These are phyloP conservation scores for Hypoxylon rickii DNA, from an alignment of 495 filamentous ascomycete genomes.

Conservation along the genomic window DNA sequence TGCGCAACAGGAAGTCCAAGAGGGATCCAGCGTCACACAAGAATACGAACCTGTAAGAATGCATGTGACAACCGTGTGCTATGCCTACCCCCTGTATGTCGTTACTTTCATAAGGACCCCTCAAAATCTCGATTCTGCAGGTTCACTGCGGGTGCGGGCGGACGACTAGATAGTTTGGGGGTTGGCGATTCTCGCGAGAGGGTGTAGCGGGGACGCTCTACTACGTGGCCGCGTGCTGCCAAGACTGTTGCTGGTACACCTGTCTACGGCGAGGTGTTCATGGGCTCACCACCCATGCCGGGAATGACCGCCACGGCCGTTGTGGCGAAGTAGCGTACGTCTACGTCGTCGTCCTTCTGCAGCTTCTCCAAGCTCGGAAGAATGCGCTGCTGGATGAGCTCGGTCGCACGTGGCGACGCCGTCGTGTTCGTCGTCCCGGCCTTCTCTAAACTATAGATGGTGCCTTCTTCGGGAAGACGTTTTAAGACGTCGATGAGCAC, in stretches of 20 bases:
- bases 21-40: conserved; percentile 10
- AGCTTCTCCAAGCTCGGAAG: conserved; percentile 91
- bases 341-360: conserved; percentile 94
- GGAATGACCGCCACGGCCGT: conserved; percentile 51
- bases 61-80: conserved; percentile 22
- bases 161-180: conserved; percentile 16
- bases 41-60: conserved; percentile 32
- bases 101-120: conserved; percentile 12
- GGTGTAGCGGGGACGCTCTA: conserved; percentile 32
- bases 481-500: conserved; percentile 87
- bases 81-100: conserved; percentile 13
- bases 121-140: conserved; percentile 13
- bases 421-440: conserved; percentile 59
- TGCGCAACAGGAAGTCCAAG: conserved; percentile 16
- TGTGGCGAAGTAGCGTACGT: conserved; percentile 92
- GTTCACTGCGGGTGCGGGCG: conserved; percentile 9
- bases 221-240: conserved; percentile 29
- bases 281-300: conserved; percentile 55
- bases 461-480: conserved; percentile 85
- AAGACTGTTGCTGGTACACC: conserved; percentile 34
- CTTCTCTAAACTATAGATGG: conserved; percentile 82
- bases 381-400: conserved; percentile 85
- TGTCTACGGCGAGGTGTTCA: conserved; percentile 64
- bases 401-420: conserved; percentile 72
- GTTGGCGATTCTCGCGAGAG: conserved; percentile 28